Percentiles rank a stretch among this genome's conserved stretches.
phyloP scores from a whole-genome alignment of 2,329 filamentous ascomycete species.

The Ascomycota sp. region DNA sequence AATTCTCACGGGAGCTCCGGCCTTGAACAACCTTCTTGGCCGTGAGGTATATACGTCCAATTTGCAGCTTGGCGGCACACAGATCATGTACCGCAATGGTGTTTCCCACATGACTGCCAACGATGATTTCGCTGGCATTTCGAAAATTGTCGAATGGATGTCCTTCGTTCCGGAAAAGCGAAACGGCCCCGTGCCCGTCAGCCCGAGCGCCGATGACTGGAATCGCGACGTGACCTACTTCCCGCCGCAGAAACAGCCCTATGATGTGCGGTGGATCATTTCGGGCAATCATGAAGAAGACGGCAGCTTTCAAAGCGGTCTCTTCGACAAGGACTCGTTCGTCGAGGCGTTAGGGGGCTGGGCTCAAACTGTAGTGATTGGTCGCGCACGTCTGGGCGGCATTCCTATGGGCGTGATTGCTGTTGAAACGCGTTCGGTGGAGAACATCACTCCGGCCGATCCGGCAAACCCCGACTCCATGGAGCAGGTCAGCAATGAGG shows the following conservation, averaged over 20 bases:
- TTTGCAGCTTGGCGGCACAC: conserved; percentile 96
- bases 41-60: conserved; percentile 98
- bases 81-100: conserved; percentile 99
- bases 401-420: conserved; percentile 97
- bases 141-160: conserved; percentile 96
- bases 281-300: conserved; percentile 62
- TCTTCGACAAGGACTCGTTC: conserved; percentile 94
- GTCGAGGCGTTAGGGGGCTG: conserved; percentile 91
- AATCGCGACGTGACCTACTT: conserved; percentile 81
- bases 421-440: conserved; percentile 85
- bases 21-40: conserved; percentile 93
- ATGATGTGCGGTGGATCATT: conserved; percentile 91
- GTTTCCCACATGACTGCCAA: conserved; percentile 97
- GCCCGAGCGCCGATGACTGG: conserved; percentile 69
- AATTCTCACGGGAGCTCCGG: conserved; percentile 90
- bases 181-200: conserved; percentile 80
- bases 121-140: conserved; percentile 94
- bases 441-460: conserved; percentile 92
- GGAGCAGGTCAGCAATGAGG: conserved; percentile 84
- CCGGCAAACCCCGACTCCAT: conserved; percentile 97
- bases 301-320: conserved; percentile 53
- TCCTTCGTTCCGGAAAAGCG: conserved; percentile 94
- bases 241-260: conserved; percentile 61
- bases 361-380: conserved; percentile 91
- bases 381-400: conserved; percentile 85